Evolutionary conservation across 441 rosid species (phyloP).

Genomic region (Croton setiger): DNA sequence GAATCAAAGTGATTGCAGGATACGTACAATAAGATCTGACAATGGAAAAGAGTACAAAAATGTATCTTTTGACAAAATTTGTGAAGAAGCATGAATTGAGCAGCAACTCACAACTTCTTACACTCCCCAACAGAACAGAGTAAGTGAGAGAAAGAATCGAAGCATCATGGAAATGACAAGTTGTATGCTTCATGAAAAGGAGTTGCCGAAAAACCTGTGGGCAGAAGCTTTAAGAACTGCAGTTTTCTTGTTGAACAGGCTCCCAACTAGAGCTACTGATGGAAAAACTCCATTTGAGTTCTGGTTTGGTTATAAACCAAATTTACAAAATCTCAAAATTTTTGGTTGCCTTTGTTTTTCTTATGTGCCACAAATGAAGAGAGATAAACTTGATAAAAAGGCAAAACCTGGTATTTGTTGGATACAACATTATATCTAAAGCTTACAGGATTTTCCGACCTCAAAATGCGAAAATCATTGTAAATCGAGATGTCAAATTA

Average conservation of each 20-base stretch:
- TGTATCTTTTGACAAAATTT: not conserved
- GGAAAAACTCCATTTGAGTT: no score
- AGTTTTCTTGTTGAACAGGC: not conserved
- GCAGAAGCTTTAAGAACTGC: not conserved
- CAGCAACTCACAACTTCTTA: not conserved
- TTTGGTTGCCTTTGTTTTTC: not conserved
- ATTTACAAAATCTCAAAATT: not conserved
- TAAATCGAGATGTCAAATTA: slow-evolving; percentile 5
- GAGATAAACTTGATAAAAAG: slow-evolving; percentile 5
- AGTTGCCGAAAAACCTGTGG: not conserved
- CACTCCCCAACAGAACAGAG: not conserved
- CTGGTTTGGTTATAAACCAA: not conserved
- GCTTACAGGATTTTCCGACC: slow-evolving; percentile 13
- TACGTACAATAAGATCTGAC: not conserved
- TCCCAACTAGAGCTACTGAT: not conserved
- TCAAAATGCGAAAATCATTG: not conserved
- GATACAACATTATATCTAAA: not conserved
- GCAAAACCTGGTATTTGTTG: slow-evolving; percentile 4
- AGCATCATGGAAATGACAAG: not conserved
- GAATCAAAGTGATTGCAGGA: not conserved
- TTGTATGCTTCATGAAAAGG: not conserved
- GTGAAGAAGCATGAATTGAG: not conserved
- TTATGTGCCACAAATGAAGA: not conserved
- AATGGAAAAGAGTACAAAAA: not conserved
- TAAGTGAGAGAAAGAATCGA: not conserved